Conservation (phyloP, 306 rosid genomes). For the Mucuna pruriens region DNA sequence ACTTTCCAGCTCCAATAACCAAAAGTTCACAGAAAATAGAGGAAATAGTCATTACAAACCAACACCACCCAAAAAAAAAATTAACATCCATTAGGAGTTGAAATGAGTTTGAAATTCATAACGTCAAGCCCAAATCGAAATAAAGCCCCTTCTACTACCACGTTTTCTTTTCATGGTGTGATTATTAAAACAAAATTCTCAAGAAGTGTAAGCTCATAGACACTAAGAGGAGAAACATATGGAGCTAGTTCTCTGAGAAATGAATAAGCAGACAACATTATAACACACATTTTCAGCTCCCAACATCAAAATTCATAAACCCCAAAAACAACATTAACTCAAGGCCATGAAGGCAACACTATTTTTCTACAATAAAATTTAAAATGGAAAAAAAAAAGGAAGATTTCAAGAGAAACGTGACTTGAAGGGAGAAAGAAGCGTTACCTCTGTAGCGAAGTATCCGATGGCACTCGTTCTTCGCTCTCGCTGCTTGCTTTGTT, state of each 20-base stretch:
- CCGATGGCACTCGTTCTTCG: neutral
- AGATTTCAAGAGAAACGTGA: neutral
- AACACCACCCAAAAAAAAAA: neutral
- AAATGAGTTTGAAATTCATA: conserved; percentile 6
- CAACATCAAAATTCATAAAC: neutral
- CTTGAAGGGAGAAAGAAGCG: neutral
- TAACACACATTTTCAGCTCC: neutral
- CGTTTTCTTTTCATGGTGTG: neutral
- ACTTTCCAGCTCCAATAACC: neutral
- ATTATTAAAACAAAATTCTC: neutral
- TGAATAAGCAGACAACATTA: neutral
- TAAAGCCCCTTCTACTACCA: neutral
- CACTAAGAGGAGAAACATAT: neutral
- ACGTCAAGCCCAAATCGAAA: neutral
- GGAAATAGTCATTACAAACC: neutral
- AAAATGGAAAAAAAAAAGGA: neutral
- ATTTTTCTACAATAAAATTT: neutral
- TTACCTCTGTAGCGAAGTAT: neutral
- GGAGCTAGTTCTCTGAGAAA: neutral
- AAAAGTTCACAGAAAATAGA: neutral
- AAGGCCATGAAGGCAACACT: neutral
- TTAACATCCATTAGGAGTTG: neutral
- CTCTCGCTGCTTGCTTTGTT: neutral
- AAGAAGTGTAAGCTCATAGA: neutral
- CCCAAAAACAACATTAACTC: neutral